Percentiles rank a stretch among this genome's conserved stretches.
These are phyloP conservation scores for Solanum corneliomulleri DNA, from an alignment of 257 asterid species.

Conservation along the genomic window DNA sequence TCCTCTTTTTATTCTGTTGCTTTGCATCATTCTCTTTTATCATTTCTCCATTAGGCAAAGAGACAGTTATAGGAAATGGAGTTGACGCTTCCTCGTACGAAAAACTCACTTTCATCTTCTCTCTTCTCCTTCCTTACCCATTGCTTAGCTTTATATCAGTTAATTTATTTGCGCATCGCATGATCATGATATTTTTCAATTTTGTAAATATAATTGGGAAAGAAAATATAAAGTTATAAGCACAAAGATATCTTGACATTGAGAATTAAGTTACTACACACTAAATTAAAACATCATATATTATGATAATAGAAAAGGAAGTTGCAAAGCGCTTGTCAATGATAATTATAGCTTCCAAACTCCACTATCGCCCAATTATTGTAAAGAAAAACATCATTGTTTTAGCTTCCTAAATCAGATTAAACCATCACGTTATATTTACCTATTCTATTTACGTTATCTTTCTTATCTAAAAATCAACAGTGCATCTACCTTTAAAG, in stretches of 20 bases:
- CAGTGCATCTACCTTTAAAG: neutral
- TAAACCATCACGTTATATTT: neutral
- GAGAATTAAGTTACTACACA: neutral
- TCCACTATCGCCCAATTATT: neutral
- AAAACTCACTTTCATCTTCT: constrained; percentile 10
- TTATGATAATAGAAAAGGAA: neutral
- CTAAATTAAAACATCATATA: neutral
- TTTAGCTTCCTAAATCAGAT: neutral
- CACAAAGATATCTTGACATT: neutral
- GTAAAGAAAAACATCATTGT: neutral
- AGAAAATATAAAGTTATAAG: neutral
- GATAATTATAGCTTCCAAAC: neutral
- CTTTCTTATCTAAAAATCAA: neutral
- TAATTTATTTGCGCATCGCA: neutral
- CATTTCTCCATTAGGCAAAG: constrained; percentile 36
- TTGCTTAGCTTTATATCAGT: neutral
- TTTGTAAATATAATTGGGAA: neutral
- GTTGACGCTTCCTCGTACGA: constrained; percentile 82
- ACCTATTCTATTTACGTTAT: neutral
- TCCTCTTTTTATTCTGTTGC: constrained; percentile 7
- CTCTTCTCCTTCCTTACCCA: constrained; percentile 7
- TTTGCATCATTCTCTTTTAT: constrained; percentile 30
- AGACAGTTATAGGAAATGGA: constrained; percentile 29
- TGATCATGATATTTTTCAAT: neutral
- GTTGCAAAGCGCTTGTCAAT: neutral